phyloP scores from a whole-genome alignment of 352 stramenopile genomes.

The Pythium biforme region DNA sequence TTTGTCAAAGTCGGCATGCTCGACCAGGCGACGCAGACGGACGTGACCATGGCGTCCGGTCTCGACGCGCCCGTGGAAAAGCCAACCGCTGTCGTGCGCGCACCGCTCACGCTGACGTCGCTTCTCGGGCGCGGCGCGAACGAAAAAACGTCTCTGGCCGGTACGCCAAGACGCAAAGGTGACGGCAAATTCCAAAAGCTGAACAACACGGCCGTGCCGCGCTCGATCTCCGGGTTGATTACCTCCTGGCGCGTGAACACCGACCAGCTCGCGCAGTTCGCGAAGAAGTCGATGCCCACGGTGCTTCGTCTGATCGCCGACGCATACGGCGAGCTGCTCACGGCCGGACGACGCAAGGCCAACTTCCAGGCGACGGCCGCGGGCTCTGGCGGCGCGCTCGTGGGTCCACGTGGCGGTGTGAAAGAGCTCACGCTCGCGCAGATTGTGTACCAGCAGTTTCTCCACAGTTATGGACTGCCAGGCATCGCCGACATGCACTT shows the following conservation, averaged over 20 bases:
- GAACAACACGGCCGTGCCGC: conserved; percentile 62
- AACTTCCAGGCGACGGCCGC: conserved; percentile 12
- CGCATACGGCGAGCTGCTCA: conserved; percentile 73
- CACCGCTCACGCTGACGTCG: conserved; percentile 48
- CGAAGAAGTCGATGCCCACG: conserved; percentile 66
- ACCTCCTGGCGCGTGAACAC: conserved; percentile 85
- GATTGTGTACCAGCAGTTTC: conserved; percentile 80
- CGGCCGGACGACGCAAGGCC: conserved; percentile 46
- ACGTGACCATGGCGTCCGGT: not conserved
- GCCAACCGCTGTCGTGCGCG: not conserved
- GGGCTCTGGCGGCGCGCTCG: not conserved
- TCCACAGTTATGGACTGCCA: conserved; percentile 77
- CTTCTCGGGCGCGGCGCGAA: conserved; percentile 36
- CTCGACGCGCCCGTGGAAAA: conserved; percentile 24
- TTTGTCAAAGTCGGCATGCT: conserved; percentile 48
- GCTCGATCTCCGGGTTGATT: conserved; percentile 57
- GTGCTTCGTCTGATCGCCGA: conserved; percentile 73
- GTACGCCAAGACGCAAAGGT: conserved; percentile 39
- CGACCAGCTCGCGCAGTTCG: conserved; percentile 75
- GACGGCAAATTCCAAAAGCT: conserved; percentile 69
- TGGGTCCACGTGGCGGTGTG: not conserved
- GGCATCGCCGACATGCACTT: conserved; percentile 81
- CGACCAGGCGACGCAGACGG: conserved; percentile 53
- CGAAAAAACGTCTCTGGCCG: not conserved
- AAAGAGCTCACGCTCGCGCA: conserved; percentile 56